A percentile compares a stretch with the other conserved stretches of the same genome.
Evolutionary conservation across 257 asterid genomes (phyloP).

Genomic region (Gynochthodes officinalis): DNA sequence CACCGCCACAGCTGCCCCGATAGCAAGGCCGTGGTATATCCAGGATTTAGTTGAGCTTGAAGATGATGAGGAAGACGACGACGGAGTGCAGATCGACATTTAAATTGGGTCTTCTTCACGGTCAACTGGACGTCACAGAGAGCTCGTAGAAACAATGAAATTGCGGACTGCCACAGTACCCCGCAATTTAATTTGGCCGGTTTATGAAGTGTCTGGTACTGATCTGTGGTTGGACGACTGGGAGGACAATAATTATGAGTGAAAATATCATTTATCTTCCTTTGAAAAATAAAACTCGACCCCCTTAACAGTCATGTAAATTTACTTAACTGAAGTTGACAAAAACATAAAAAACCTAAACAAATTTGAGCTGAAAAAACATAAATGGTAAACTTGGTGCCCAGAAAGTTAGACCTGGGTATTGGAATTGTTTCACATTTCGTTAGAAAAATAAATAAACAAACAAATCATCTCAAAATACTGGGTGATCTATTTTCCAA

Average conservation of each 20-base stretch:
- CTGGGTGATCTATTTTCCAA: neutral
- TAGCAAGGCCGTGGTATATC: slow-evolving; percentile 52
- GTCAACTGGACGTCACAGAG: neutral
- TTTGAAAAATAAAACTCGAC: too few relatives aligned
- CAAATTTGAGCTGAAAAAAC: too few relatives aligned
- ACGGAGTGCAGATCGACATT: slow-evolving; percentile 45
- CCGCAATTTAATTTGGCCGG: too few relatives aligned
- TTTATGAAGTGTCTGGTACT: too few relatives aligned
- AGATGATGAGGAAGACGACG: slow-evolving; percentile 30
- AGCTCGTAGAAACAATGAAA: neutral
- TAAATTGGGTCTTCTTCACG: neutral
- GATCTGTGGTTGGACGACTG: too few relatives aligned
- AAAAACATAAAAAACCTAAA: too few relatives aligned
- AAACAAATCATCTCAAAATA: neutral
- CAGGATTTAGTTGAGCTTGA: slow-evolving; percentile 47
- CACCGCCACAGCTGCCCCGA: slow-evolving; percentile 50
- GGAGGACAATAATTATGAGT: too few relatives aligned
- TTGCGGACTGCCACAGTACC: too few relatives aligned
- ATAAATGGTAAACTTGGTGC: slow-evolving; percentile 80
- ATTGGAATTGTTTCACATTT: slow-evolving; percentile 5
- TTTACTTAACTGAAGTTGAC: too few relatives aligned
- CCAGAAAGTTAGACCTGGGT: slow-evolving; percentile 83
- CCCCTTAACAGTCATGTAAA: too few relatives aligned
- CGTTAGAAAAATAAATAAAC: slow-evolving; percentile 6
- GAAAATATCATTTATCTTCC: too few relatives aligned